A percentile compares a stretch with the other conserved stretches of the same genome.
Evolutionary conservation across 371 early-diverging fungal species (phyloP).

Genomic region (Mortierella sp.): DNA sequence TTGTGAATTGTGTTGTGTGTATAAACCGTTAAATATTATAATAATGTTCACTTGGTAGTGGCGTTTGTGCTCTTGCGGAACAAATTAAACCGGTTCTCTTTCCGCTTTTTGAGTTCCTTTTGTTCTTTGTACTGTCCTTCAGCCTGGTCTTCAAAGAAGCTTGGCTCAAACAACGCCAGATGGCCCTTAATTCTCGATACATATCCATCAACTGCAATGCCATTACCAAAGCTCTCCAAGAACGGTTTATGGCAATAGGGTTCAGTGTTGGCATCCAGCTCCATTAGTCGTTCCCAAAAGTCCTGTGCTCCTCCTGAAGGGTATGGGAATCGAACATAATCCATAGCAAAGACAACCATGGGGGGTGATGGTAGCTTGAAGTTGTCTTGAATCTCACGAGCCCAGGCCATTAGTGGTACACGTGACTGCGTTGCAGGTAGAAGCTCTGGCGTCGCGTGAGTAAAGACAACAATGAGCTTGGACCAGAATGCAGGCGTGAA

Average conservation of each 20-base stretch:
- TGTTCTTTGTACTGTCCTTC: constrained; percentile 38
- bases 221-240: constrained; percentile 51
- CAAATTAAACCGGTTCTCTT: constrained; percentile 34
- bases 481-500: constrained; percentile 54
- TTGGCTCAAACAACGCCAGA: constrained; percentile 45
- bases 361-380: constrained; percentile 44
- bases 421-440: constrained; percentile 37
- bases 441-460: constrained; percentile 50
- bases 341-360: constrained; percentile 46
- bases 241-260: constrained; percentile 51
- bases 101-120: constrained; percentile 29
- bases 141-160: constrained; percentile 53
- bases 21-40: not conserved
- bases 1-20: not conserved
- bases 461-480: constrained; percentile 48
- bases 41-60: not conserved
- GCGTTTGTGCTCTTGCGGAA: constrained; percentile 25
- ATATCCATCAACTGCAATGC: constrained; percentile 49
- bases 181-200: constrained; percentile 50
- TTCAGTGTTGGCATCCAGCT: constrained; percentile 48
- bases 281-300: constrained; percentile 51
- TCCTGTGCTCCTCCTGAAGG: constrained; percentile 53
- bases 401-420: constrained; percentile 41
- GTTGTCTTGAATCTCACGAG: constrained; percentile 47
- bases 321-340: constrained; percentile 52